Base-by-base conservation (phyloP, 2,329 filamentous ascomycete genomes). In the Nigrospora sphaerica region DNA sequence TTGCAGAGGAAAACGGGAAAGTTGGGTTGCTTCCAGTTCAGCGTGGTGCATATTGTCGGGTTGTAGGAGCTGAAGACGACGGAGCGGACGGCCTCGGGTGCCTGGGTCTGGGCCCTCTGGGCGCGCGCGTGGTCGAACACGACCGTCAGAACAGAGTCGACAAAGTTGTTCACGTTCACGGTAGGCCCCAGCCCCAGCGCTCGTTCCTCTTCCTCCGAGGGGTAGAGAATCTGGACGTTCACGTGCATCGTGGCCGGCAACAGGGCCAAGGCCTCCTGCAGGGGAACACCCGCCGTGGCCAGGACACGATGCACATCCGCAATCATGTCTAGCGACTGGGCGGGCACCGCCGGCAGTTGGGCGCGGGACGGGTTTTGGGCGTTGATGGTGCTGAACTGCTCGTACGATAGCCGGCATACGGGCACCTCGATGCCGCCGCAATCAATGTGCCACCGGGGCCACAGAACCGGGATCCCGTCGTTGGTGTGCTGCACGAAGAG, bases 21-120 rank as follows among this genome's bases (percentile, higher is more conserved):
- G 62, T 97, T 98, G 3, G 93, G 93, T 65, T 98, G 93, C 66
- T 98, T 98, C 93, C 93, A 98, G 67, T 98, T 98, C 57, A 98
- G 70, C 6, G 92, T 91, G 14, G 88, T 95, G 68, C 93, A 98
- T 17, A 97, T 80, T 52, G 85, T 86, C 12, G 88, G 76, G 62
- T 95, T 96, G 66, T 92, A 95, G 18, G 89, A 95, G 57, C 88
- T 95, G 64, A 98, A 96, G 12, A 96, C 88, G 44, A 98, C 85
- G 12, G 88, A 95, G 36, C 91, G 78, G 55, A 93, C 83, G 14
- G 83, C 80, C 46, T 88, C 83, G 10, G 88, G 82, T 1, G 80
- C 82, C 51, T 72, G 69, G 49, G 83, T 75, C 35, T 65, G 88
- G 52, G 57, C 78, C 56, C 78, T 70, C 59, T 82, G 78, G 2